phyloP scores from a whole-genome alignment of 768 basidiomycete genomes.

The Tulasnella sp. region DNA sequence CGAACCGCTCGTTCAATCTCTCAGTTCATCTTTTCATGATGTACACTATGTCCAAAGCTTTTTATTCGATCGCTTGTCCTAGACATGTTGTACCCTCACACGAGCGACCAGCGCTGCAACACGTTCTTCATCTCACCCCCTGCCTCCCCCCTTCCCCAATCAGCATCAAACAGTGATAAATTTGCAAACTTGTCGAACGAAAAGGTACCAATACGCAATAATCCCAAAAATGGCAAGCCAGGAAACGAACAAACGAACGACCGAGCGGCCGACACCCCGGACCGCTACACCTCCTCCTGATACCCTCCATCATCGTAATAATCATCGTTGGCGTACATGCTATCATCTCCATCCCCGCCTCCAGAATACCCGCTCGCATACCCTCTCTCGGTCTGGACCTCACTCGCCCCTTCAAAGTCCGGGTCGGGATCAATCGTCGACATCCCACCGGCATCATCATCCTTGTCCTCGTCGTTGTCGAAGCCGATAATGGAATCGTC shows the following conservation, averaged over 20 bases:
- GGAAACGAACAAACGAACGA: neutral
- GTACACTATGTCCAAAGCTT: neutral
- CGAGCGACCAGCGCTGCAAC: neutral
- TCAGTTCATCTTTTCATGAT: neutral
- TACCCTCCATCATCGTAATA: constrained; percentile 2
- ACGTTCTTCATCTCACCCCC: neutral
- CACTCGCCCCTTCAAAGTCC: neutral
- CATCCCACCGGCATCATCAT: constrained; percentile 25
- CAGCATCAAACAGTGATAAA: neutral
- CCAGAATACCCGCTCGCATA: constrained; percentile 5
- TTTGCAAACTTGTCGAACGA: neutral
- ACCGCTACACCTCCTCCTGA: neutral
- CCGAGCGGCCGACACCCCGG: neutral
- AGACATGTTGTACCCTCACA: neutral
- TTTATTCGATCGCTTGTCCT: neutral
- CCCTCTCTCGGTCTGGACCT: neutral
- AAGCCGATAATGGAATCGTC: neutral
- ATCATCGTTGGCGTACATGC: neutral
- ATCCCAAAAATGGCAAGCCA: neutral
- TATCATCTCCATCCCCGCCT: neutral
- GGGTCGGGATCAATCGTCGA: constrained; percentile 8
- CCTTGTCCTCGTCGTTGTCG: constrained; percentile 31
- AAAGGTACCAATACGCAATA: neutral
- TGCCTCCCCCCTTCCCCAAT: neutral
- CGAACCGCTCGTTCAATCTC: too few species aligned